These are phyloP conservation scores for Rubia occidens DNA, from an alignment of 305 asterid species.

Conservation along the genomic window DNA sequence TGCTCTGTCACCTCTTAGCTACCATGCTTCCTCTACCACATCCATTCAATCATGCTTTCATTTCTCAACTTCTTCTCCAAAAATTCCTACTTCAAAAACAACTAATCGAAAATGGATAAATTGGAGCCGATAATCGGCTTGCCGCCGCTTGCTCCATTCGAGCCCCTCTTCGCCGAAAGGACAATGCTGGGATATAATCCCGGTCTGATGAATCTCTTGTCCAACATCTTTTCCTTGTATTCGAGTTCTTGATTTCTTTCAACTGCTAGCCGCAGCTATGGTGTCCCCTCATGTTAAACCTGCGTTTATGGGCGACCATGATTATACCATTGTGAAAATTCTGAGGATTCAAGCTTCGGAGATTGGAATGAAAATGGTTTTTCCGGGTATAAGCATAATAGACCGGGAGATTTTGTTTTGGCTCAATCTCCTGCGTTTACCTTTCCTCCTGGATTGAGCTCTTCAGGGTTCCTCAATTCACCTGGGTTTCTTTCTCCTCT, in stretches of 20 bases:
- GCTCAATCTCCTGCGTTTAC: slow-evolving; percentile 56
- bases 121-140: slow-evolving; percentile 57
- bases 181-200: slow-evolving; percentile 63
- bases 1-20: no score
- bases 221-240: slow-evolving; percentile 55
- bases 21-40: no score
- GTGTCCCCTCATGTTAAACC: slow-evolving; percentile 54
- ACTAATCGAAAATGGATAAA: no score
- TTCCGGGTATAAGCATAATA: slow-evolving; percentile 41
- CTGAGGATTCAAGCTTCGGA: neutral
- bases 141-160: slow-evolving; percentile 71
- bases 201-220: slow-evolving; percentile 70
- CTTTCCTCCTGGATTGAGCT: slow-evolving; percentile 63
- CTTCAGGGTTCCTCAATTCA: slow-evolving; percentile 75
- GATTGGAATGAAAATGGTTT: slow-evolving; percentile 24
- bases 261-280: slow-evolving; percentile 82
- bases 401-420: slow-evolving; percentile 61
- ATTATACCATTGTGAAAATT: slow-evolving; percentile 8
- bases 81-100: no score
- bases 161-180: slow-evolving; percentile 46
- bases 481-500: slow-evolving; percentile 82
- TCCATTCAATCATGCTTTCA: no score
- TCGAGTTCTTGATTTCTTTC: slow-evolving; percentile 65
- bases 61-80: no score
- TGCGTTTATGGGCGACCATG: slow-evolving; percentile 9